A percentile compares a stretch with the other conserved stretches of the same genome.
These are phyloP conservation scores for Glycine soja DNA, from an alignment of 306 rosid genomes.

Conservation along the genomic window DNA sequence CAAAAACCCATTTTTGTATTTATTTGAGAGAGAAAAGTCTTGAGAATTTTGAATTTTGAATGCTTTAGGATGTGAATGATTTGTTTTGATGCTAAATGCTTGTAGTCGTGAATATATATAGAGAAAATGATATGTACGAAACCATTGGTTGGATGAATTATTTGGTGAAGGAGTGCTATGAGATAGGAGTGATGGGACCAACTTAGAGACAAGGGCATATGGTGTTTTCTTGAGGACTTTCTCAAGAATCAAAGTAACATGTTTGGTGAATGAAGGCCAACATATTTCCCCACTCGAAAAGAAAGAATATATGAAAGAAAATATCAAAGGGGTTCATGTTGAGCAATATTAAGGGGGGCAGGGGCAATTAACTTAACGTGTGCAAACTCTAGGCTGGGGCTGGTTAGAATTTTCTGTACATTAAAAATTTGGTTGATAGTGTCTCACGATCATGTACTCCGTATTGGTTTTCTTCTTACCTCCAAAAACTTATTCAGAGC, in stretches of 20 bases:
- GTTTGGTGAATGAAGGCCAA: too few species aligned
- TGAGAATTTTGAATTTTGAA: conserved; percentile 40
- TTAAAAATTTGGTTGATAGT: neutral
- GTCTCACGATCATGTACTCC: too few species aligned
- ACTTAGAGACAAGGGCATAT: conserved; percentile 29
- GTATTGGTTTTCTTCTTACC: too few species aligned
- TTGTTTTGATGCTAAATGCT: conserved; percentile 37
- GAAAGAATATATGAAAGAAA: too few species aligned
- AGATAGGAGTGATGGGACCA: neutral
- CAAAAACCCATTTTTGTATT: too few species aligned
- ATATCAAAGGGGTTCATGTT: too few species aligned
- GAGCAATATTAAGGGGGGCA: too few species aligned
- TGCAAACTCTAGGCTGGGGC: neutral
- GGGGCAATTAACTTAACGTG: neutral
- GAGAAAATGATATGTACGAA: conserved; percentile 15
- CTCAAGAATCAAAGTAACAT: neutral
- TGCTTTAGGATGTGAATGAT: conserved; percentile 26
- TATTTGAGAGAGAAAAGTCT: neutral
- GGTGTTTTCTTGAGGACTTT: conserved; percentile 49
- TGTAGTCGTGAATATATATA: conserved; percentile 42
- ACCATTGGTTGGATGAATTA: neutral
- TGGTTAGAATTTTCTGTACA: neutral
- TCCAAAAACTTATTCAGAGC: too few species aligned
- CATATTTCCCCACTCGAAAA: too few species aligned
- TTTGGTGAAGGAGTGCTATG: neutral